Evolutionary conservation across 2,329 filamentous ascomycete genomes (phyloP).

Genomic region (Uncinocarpus reesii): DNA sequence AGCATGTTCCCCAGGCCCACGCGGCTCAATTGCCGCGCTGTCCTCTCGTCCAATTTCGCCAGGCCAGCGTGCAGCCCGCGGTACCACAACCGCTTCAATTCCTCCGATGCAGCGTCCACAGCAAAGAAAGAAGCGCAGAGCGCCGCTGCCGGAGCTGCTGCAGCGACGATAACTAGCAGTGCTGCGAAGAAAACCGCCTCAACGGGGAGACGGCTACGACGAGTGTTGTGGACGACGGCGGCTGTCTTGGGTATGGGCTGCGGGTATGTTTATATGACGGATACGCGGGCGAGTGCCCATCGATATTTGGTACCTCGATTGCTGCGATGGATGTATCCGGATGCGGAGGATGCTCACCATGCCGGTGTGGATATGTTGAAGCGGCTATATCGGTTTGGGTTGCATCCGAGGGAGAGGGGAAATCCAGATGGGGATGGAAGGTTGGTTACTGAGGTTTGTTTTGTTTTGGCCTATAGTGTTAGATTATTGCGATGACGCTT

Average conservation of each 20-base stretch:
- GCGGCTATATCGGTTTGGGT: slow-evolving; percentile 58
- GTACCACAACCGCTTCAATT: slow-evolving; percentile 1
- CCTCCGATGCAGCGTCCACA: slow-evolving; percentile 1
- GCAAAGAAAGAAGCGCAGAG: not conserved
- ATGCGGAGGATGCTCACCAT: slow-evolving; percentile 80
- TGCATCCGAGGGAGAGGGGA: slow-evolving; percentile 77
- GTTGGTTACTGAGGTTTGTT: slow-evolving; percentile 42
- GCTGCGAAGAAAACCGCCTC: not conserved
- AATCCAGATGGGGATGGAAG: slow-evolving; percentile 45
- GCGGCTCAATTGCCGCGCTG: slow-evolving; percentile 6
- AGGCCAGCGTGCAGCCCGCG: not conserved
- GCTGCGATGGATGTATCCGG: slow-evolving; percentile 34
- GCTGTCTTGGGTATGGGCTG: slow-evolving; percentile 41
- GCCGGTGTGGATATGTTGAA: slow-evolving; percentile 61
- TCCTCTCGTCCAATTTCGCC: not conserved
- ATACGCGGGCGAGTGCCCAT: slow-evolving; percentile 62
- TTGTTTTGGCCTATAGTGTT: not conserved
- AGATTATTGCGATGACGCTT: not conserved
- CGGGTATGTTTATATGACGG: slow-evolving; percentile 60
- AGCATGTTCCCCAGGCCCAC: not conserved
- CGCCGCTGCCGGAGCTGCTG: not conserved
- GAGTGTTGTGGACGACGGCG: slow-evolving; percentile 30
- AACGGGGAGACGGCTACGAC: slow-evolving; percentile 5
- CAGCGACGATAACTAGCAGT: not conserved
- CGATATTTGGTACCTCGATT: slow-evolving; percentile 51